phyloP scores from a whole-genome alignment of 495 filamentous ascomycete genomes.

The Astrocystis sublimbata region DNA sequence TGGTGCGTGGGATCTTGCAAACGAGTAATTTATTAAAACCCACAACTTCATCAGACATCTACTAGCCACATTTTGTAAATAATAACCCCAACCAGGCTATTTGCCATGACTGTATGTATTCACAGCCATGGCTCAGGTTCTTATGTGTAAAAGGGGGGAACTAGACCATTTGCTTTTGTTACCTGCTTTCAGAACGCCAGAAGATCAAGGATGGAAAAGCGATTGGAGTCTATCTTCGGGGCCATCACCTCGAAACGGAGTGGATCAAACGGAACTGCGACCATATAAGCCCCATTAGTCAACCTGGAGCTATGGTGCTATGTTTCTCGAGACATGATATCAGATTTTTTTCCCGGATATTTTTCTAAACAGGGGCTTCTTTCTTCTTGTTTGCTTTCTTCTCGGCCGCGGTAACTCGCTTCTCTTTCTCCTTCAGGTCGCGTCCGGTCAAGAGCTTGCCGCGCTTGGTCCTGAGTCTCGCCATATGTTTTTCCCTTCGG shows the following conservation, averaged over 20 bases:
- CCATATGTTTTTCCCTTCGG: conserved; percentile 17
- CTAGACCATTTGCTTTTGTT: neutral
- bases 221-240: neutral
- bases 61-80: neutral
- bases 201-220: neutral
- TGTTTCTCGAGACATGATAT: too few species aligned
- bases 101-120: neutral
- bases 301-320: too few species aligned
- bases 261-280: too few species aligned
- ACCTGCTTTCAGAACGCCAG: neutral
- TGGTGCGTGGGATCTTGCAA: neutral
- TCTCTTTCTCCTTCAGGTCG: conserved; percentile 15
- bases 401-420: conserved; percentile 11
- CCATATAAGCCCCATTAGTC: too few species aligned
- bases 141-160: neutral
- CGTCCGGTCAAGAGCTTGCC: conserved; percentile 23
- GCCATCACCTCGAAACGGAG: neutral
- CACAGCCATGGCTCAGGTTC: neutral
- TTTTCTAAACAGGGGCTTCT: too few species aligned
- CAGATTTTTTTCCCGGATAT: too few species aligned
- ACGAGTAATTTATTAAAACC: neutral
- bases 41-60: neutral
- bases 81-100: neutral
- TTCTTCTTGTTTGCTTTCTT: conserved; percentile 15
- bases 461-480: conserved; percentile 1